Conservation (phyloP, 2,329 filamentous ascomycete genomes). For the Cordyceps pruinosa region DNA sequence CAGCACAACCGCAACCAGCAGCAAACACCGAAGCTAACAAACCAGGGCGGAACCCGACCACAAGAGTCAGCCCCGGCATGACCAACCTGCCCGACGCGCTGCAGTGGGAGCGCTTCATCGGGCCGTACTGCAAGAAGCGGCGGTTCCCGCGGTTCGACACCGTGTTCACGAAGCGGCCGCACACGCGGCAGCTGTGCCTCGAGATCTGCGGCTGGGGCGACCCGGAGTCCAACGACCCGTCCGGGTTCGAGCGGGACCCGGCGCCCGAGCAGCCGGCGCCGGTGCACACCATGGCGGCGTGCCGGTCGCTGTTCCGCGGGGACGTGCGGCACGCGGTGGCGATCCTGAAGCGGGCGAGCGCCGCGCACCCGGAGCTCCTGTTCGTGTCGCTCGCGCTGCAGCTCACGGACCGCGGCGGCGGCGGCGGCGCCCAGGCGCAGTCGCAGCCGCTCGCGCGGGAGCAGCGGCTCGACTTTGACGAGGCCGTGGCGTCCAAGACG, state of each 20-base stretch:
- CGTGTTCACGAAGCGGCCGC: slow-evolving; percentile 54
- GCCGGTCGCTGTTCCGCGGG: slow-evolving; percentile 67
- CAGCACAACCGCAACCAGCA: slow-evolving; percentile 20
- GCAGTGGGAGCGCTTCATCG: slow-evolving; percentile 56
- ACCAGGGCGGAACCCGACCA: slow-evolving; percentile 37
- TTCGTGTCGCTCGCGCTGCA: slow-evolving; percentile 64
- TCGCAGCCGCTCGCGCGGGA: slow-evolving; percentile 35
- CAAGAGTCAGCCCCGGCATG: slow-evolving; percentile 40
- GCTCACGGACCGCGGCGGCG: slow-evolving; percentile 48
- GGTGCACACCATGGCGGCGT: slow-evolving; percentile 66
- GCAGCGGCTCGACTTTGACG: slow-evolving; percentile 53
- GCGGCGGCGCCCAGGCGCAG: slow-evolving; percentile 20
- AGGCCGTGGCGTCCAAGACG: slow-evolving; percentile 53
- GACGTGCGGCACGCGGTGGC: slow-evolving; percentile 61
- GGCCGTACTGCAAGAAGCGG: slow-evolving; percentile 55
- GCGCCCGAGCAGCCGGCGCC: slow-evolving; percentile 44
- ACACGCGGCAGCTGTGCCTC: slow-evolving; percentile 68
- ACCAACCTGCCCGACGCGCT: slow-evolving; percentile 37
- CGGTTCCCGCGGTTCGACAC: slow-evolving; percentile 58
- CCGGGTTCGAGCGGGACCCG: slow-evolving; percentile 34
- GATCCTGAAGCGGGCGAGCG: slow-evolving; percentile 61
- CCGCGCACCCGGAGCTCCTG: slow-evolving; percentile 54
- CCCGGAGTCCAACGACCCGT: slow-evolving; percentile 39
- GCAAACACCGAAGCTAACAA: not conserved
- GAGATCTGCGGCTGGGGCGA: slow-evolving; percentile 69